phyloP scores from a whole-genome alignment of 2,329 filamentous ascomycete genomes.

The Bipolaris zeicola region DNA sequence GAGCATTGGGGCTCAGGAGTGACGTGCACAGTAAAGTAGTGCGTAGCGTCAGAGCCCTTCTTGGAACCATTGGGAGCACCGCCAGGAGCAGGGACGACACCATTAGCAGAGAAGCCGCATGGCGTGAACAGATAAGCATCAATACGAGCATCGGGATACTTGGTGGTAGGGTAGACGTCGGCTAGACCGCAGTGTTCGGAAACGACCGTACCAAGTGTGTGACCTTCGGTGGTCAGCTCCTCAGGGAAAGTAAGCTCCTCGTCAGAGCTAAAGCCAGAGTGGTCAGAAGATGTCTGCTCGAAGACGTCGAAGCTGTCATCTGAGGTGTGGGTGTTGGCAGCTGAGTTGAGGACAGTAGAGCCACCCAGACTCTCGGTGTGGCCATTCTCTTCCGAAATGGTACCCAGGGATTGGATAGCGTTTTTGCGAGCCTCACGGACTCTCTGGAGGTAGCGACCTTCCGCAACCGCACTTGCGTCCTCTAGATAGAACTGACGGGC shows the following conservation, averaged over 20 bases:
- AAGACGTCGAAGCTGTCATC: slow-evolving; percentile 79
- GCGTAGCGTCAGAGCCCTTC: slow-evolving; percentile 52
- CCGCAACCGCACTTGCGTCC: slow-evolving; percentile 87
- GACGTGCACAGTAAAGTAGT: slow-evolving; percentile 99
- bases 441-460: slow-evolving; percentile 74
- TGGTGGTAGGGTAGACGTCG: slow-evolving; percentile 82
- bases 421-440: slow-evolving; percentile 67
- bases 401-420: slow-evolving; percentile 64
- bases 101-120: slow-evolving; percentile 96
- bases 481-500: slow-evolving; percentile 73
- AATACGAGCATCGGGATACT: slow-evolving; percentile 90
- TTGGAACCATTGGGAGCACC: slow-evolving; percentile 53
- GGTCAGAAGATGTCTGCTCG: slow-evolving; percentile 71
- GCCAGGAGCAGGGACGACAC: slow-evolving; percentile 80
- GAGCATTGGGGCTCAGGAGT: slow-evolving; percentile 97
- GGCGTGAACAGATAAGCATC: slow-evolving; percentile 97
- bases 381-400: slow-evolving; percentile 59
- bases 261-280: slow-evolving; percentile 62
- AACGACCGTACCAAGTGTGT: slow-evolving; percentile 89
- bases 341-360: slow-evolving; percentile 46
- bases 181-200: slow-evolving; percentile 88
- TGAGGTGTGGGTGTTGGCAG: slow-evolving; percentile 50
- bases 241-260: slow-evolving; percentile 67
- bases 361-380: slow-evolving; percentile 45
- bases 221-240: slow-evolving; percentile 87